Base-by-base conservation (phyloP, 2,329 filamentous ascomycete genomes). In the Fusarium camptoceras region DNA sequence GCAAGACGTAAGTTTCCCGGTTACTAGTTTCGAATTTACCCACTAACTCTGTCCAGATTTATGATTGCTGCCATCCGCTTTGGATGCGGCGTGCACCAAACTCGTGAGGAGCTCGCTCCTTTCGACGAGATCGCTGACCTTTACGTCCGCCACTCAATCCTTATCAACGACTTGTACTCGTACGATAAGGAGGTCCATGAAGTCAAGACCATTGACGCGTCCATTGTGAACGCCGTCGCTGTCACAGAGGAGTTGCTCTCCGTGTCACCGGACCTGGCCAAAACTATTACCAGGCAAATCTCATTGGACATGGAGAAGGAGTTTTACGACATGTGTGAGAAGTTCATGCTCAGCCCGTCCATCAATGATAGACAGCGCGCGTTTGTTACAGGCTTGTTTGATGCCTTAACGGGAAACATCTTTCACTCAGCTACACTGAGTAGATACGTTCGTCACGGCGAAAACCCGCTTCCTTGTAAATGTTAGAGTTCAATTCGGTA, bases 111-210 rank as follows among this genome's bases (percentile, higher is more conserved):
- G 22, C 22, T 51, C 5, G 43, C 48, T 16, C 62, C 62, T 8
- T 44, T 66, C 9, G 28, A 51, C 6, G 49, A 66, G 24, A 16
- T 66, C 1, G 28, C 57, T 2, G 62, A 66, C n/a, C 62, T 66
- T 11, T 66, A 55, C 10, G 56, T 61, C 6, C 20, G 24, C 2
- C 64, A 66, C 24, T 55, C 55, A 2, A 61, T 61, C 2, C 37
- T 66, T 2, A 51, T 61, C 22, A 66, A 66, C 18, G 64, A 66
- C 28, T 27, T 66, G 9, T 66, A 66, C 28, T 66, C 64, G 3
- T 66, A 66, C 5, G 64, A 66, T 8, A 66, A 66, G 55, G 64
- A 66, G 39, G 41, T 66, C 6, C 27, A 66, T 16, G 64, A 66
- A 20, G 20, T 49, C 6, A 54, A 50, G 20, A 50, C 46, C 3